Evolutionary conservation across 2,329 filamentous ascomycete species (phyloP).

Genomic region (Alternaria ethzedia): DNA sequence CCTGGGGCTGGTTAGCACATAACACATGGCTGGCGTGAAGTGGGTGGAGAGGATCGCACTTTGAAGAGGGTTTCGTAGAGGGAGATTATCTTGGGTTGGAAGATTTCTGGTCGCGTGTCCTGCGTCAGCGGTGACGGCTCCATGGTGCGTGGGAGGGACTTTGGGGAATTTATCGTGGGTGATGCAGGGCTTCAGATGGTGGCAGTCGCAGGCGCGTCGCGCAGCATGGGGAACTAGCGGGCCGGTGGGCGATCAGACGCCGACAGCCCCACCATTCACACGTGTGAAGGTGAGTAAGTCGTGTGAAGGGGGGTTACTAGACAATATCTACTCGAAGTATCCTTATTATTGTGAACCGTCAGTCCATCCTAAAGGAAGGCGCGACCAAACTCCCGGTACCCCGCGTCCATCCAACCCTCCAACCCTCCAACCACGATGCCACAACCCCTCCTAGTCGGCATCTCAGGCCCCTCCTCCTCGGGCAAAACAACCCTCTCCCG

Average conservation of each 20-base stretch:
- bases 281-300: background rate
- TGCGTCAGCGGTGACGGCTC: constrained; percentile 92
- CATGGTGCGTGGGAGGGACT: constrained; percentile 58
- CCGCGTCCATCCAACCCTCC: background rate
- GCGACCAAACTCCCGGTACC: background rate
- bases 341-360: background rate
- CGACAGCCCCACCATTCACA: constrained; percentile 18
- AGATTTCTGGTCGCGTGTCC: constrained; percentile 85
- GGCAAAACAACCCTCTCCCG: constrained; percentile 94
- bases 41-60: constrained; percentile 43
- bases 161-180: background rate
- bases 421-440: constrained; percentile 9
- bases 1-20: constrained; percentile 47
- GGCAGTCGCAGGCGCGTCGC: constrained; percentile 3
- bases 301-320: background rate
- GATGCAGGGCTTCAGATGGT: background rate
- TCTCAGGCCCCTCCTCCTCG: constrained; percentile 89
- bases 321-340: background rate
- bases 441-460: constrained; percentile 69
- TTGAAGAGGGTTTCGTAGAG: constrained; percentile 85
- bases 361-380: background rate
- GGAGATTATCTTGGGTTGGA: constrained; percentile 91
- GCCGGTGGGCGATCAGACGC: constrained; percentile 13
- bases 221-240: constrained; percentile 5
- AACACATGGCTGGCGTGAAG: constrained; percentile 11